phyloP scores from a whole-genome alignment of 2,329 filamentous ascomycete species.

The Colletotrichum ledebouriae region DNA sequence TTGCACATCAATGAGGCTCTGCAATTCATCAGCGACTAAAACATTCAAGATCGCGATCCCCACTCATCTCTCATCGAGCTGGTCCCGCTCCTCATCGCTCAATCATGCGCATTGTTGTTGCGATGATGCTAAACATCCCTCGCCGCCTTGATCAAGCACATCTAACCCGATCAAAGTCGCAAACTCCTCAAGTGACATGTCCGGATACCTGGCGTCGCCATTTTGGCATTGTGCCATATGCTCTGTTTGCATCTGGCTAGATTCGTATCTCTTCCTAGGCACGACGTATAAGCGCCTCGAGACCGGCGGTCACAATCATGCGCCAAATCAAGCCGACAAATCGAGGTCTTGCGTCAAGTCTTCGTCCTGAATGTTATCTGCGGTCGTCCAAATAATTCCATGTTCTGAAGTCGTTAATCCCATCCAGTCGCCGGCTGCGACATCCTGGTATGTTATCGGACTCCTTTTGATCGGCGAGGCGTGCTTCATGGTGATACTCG shows the following conservation, averaged over 20 bases:
- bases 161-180: too few species aligned
- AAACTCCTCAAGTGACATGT: too few species aligned
- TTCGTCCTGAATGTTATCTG: background rate
- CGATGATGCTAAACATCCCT: too few species aligned
- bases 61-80: background rate
- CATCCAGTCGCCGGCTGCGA: background rate
- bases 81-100: background rate
- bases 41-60: background rate
- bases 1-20: slow-evolving; percentile 9
- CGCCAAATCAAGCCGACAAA: too few species aligned
- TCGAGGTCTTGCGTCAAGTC: background rate
- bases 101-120: background rate
- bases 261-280: too few species aligned
- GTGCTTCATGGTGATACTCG: too few species aligned
- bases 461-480: background rate
- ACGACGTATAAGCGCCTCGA: too few species aligned
- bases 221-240: too few species aligned
- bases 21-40: slow-evolving; percentile 41
- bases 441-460: background rate
- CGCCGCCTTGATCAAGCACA: too few species aligned
- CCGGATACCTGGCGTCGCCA: too few species aligned
- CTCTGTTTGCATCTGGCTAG: too few species aligned
- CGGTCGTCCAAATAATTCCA: background rate
- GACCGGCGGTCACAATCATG: too few species aligned
- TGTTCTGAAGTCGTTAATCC: background rate